Evolutionary conservation across 441 rosid species (phyloP), one percentile per base, ranked within the genome.

Genomic region (Pelargonium cotyledonis): DNA sequence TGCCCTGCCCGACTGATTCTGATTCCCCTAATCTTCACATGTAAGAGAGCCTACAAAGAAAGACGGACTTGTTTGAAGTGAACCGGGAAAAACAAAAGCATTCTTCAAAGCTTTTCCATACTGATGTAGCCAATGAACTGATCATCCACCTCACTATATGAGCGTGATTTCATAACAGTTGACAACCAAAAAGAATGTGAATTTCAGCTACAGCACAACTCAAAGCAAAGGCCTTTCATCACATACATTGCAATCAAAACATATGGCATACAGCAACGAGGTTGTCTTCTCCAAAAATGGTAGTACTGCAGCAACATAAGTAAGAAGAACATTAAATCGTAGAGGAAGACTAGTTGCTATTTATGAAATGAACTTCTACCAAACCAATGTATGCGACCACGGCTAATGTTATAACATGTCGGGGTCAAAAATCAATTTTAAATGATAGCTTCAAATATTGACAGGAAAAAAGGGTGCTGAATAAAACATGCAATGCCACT

Each of bases 211-310:
- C 46, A 26, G 43, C 38, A 49, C 40, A 68, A 70, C 9, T 44
- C 4, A 31, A 65, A 58, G 47, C 18, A 14, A 58, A 68, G 63
- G 41, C 2, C 18, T 60, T 46, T 19, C 18, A 12, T 14, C 65
- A 16, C 44, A 62, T 19, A 47, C 76, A 69, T 44, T 15, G 44
- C 6, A 51, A 46, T 60, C 7, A 21, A 61, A 66, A 12, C 97
- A 97, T 10, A 92, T 90, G 72, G 98, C 98, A 78, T 92, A 92
- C 38, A 95, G 88, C 80, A 90, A 95, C 83, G 90, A 92, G 0
- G 98, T 89, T 69, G 99, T 92, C 78, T 93, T 87, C 84, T 95
- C 99, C 83, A 95, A 72, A 81, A 92, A 95, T 49, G 99, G 99
- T 58, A 95, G 85, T 53, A 92, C 99, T 92, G 91, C 81, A 81